Percentiles rank a stretch among this genome's conserved stretches.
phyloP scores from a whole-genome alignment of 2,329 filamentous ascomycete species.

The Ophiostoma quercus region DNA sequence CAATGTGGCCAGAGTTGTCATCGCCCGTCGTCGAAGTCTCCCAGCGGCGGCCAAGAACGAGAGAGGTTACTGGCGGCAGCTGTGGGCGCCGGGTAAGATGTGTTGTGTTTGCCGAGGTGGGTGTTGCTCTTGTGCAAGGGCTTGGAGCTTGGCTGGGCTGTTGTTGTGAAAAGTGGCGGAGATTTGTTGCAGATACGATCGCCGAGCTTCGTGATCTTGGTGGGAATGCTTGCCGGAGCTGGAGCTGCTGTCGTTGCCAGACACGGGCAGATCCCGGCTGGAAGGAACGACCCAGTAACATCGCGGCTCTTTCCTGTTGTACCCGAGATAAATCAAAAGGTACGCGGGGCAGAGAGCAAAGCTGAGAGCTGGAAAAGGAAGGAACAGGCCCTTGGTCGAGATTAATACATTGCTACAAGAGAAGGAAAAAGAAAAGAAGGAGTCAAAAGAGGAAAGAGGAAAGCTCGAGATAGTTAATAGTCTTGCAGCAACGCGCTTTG shows the following conservation, averaged over 20 bases:
- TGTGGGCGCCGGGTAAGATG: background rate
- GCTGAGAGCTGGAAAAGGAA: background rate
- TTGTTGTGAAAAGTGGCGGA: background rate
- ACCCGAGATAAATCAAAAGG: background rate
- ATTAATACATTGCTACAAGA: background rate
- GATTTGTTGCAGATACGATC: background rate
- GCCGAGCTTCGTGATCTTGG: background rate
- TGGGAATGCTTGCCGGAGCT: background rate
- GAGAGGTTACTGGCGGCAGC: background rate
- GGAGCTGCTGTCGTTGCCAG: constrained; percentile 16
- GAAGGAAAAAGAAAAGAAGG: background rate
- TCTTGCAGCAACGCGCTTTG: constrained; percentile 1
- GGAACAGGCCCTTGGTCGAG: background rate
- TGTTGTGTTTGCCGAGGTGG: background rate
- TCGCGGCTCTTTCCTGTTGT: constrained; percentile 13
- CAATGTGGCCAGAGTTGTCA: constrained; percentile 74
- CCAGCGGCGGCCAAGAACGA: constrained; percentile 32
- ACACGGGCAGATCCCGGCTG: constrained; percentile 18
- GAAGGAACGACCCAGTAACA: constrained; percentile 24
- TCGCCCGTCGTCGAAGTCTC: constrained; percentile 48
- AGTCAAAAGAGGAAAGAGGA: constrained; percentile 3
- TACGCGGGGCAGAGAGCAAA: background rate
- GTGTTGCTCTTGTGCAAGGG: background rate
- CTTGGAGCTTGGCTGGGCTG: background rate
- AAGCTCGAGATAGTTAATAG: background rate